Base-by-base conservation (phyloP, 2,329 filamentous ascomycete genomes). In the Trichoderma endophyticum region DNA sequence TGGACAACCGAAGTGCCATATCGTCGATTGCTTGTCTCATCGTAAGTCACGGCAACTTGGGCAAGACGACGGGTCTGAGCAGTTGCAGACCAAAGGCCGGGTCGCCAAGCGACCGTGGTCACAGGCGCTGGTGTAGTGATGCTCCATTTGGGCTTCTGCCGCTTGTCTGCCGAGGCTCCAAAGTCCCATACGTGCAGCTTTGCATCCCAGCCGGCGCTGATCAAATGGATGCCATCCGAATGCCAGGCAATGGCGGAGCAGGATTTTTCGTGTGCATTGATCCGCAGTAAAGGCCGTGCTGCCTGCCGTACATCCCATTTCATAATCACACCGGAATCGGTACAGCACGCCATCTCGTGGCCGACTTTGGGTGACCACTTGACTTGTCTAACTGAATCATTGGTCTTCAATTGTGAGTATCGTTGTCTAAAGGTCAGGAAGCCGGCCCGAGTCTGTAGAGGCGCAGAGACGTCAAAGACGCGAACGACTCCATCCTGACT, bases 101-200 rank as follows among this genome's bases (percentile, higher is more conserved):
- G 90, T 8, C 90, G 82, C 90, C 90, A 92, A 1, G 88, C 84
- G 0, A 91, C 83, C 24, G 84, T 83, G 1, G 86, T 85, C 1
- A 91, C 86, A 1, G 89, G 87, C 0, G 89, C 89, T 0, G 89
- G 89, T 0, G 89, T 87, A 1, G 85, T 84, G 24, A 92, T 86
- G 1, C 87, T 86, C 82, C 86, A 90, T 75, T 89, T 88, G 0
- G 90, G 84, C 79, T 90, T 91, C 77, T 91, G 90, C 15, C 88
- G 84, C 79, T 89, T 89, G 75, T 91, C 89, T 18, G 87, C 88
- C 7, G 83, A 84, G 66, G 82, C 84, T 6, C 88, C 87, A 71
- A 92, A 80, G 76, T 92, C 89, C 90, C 90, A 92, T 6, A 92
- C 87, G 75, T 90, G 85, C 51, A 90, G 87, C 68, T 86, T 87